Evolutionary conservation across 192 early-diverging fungal genomes (phyloP).

Genomic region (Coemansia sp.): DNA sequence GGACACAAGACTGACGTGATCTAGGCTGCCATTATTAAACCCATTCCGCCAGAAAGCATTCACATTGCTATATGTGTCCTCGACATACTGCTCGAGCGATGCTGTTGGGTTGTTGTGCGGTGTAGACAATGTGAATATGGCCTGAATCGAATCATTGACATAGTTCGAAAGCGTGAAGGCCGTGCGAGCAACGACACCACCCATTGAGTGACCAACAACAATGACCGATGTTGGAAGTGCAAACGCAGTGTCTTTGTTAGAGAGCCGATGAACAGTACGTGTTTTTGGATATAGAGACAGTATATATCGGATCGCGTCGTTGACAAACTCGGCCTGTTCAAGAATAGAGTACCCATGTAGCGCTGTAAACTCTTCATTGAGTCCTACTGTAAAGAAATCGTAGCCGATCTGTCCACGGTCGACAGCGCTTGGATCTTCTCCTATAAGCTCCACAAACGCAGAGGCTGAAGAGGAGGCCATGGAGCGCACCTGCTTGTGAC

Average conservation of each 20-base stretch:
- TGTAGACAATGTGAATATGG: conserved; percentile 86
- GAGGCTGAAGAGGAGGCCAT: conserved; percentile 73
- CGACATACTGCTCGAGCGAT: conserved; percentile 62
- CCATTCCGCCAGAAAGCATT: conserved; percentile 69
- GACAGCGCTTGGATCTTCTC: conserved; percentile 11
- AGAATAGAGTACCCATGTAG: conserved; percentile 78
- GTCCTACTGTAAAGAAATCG: conserved; percentile 65
- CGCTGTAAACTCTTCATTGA: conserved; percentile 91
- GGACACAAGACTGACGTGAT: conserved; percentile 75
- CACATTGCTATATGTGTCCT: conserved; percentile 65
- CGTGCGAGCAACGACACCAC: conserved; percentile 88
- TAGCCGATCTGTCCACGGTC: conserved; percentile 49
- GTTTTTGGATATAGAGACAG: conserved; percentile 66
- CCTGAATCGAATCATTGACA: conserved; percentile 67
- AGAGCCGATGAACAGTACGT: conserved; percentile 21
- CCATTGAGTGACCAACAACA: conserved; percentile 95
- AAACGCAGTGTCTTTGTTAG: conserved; percentile 28
- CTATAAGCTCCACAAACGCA: conserved; percentile 56
- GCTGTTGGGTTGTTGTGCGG: conserved; percentile 84
- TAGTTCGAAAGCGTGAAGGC: conserved; percentile 74
- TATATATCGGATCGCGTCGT: conserved; percentile 77
- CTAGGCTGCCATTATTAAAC: conserved; percentile 45
- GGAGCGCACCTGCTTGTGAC: conserved; percentile 85
- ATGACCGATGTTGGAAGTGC: conserved; percentile 70
- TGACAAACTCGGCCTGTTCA: conserved; percentile 87